Conservation (phyloP, 2,329 filamentous ascomycete genomes). For the Fusarium metavorans region DNA sequence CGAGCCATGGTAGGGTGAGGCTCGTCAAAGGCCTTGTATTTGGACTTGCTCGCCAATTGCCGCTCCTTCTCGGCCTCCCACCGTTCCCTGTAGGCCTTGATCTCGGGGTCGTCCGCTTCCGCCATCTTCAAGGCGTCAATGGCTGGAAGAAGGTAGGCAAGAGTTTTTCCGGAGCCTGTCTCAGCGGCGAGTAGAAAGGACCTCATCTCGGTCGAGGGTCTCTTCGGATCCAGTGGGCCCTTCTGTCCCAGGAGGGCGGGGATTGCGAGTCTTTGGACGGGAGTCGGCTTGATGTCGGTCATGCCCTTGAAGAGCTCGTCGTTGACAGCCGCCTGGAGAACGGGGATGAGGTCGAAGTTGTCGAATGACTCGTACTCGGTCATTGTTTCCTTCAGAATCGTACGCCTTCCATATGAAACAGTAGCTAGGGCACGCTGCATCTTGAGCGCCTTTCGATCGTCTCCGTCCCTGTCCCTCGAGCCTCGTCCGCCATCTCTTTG, state of each 20-base stretch:
- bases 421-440: constrained; percentile 88
- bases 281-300: constrained; percentile 82
- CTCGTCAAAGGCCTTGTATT: constrained; percentile 74
- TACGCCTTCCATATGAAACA: constrained; percentile 78
- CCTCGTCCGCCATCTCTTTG: constrained; percentile 50
- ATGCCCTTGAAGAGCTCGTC: constrained; percentile 81
- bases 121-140: constrained; percentile 87
- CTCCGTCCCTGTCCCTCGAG: constrained; percentile 48
- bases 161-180: constrained; percentile 96
- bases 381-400: constrained; percentile 66
- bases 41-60: constrained; percentile 65
- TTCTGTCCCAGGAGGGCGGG: constrained; percentile 78
- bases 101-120: constrained; percentile 70
- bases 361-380: constrained; percentile 82
- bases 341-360: constrained; percentile 80
- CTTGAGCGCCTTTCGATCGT: constrained; percentile 81
- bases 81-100: constrained; percentile 68
- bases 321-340: constrained; percentile 76
- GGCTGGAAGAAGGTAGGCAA: constrained; percentile 89
- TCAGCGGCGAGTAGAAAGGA: constrained; percentile 89
- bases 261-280: constrained; percentile 90
- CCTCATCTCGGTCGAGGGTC: constrained; percentile 54
- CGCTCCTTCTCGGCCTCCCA: constrained; percentile 68
- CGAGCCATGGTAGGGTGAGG: constrained; percentile 80
- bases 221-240: constrained; percentile 40